phyloP scores from a whole-genome alignment of 345 rosid genomes.

The Populus ilicifolia region DNA sequence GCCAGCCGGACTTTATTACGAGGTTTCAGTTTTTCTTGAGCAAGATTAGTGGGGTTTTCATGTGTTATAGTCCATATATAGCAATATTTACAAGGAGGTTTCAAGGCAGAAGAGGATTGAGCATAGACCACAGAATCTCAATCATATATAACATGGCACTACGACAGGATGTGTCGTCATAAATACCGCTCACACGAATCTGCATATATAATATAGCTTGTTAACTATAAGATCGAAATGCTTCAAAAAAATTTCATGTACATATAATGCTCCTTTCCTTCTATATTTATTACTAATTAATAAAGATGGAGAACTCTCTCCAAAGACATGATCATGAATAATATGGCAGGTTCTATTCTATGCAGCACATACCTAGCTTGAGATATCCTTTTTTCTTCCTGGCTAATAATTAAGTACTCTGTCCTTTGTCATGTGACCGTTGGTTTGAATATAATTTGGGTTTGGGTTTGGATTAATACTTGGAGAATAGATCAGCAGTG shows the following conservation, averaged over 20 bases:
- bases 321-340: not conserved
- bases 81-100: conserved; percentile 10
- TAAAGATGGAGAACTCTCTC: not conserved
- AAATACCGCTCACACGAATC: not conserved
- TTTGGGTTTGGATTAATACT: conserved; percentile 1
- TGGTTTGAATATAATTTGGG: conserved; percentile 18
- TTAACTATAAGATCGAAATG: not conserved
- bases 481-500: conserved; percentile 6
- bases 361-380: not conserved
- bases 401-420: not conserved
- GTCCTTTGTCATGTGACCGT: conserved; percentile 20
- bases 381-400: not conserved
- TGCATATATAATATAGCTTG: not conserved
- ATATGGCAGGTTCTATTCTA: not conserved
- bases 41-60: not conserved
- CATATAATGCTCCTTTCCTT: not conserved
- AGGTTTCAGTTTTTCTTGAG: not conserved
- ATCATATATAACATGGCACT: not conserved
- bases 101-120: not conserved
- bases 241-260: not conserved
- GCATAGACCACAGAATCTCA: not conserved
- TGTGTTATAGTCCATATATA: not conserved
- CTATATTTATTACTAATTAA: not conserved
- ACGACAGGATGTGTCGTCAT: not conserved
- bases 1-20: conserved; percentile 10